Conservation (phyloP, 345 rosid species). For the Citrus hindsii region DNA sequence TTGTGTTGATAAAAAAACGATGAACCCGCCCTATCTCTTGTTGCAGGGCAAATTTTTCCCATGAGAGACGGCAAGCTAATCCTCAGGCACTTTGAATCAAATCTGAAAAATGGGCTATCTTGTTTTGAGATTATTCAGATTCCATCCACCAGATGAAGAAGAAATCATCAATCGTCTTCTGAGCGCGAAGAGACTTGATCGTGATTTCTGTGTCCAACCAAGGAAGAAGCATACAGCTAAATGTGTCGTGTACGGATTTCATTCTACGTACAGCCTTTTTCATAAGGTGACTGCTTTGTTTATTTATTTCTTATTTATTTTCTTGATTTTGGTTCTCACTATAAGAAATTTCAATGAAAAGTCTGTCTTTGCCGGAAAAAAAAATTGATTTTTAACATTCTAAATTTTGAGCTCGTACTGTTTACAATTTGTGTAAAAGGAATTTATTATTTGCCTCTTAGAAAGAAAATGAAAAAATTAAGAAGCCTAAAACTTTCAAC, state of each 20-base stretch:
- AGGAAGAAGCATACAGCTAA: neutral
- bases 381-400: neutral
- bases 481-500: too few relatives aligned
- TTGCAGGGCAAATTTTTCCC: too few relatives aligned
- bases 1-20: too few relatives aligned
- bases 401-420: neutral
- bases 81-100: too few relatives aligned
- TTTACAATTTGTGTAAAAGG: neutral
- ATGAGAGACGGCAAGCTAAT: too few relatives aligned
- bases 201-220: too few relatives aligned
- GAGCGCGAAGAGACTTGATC: neutral
- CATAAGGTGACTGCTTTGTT: neutral
- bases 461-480: too few relatives aligned
- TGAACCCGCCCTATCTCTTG: too few relatives aligned
- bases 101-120: too few relatives aligned
- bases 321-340: neutral
- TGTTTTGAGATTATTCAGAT: too few relatives aligned
- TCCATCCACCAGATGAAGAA: constrained; percentile 1
- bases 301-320: neutral
- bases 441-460: neutral
- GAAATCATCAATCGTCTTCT: constrained; percentile 29
- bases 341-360: neutral
- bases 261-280: neutral
- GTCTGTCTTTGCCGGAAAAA: neutral
- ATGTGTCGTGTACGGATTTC: neutral